Evolutionary conservation across 148 eudicot species (phyloP).

Genomic region (Rhododendron mucronatum): DNA sequence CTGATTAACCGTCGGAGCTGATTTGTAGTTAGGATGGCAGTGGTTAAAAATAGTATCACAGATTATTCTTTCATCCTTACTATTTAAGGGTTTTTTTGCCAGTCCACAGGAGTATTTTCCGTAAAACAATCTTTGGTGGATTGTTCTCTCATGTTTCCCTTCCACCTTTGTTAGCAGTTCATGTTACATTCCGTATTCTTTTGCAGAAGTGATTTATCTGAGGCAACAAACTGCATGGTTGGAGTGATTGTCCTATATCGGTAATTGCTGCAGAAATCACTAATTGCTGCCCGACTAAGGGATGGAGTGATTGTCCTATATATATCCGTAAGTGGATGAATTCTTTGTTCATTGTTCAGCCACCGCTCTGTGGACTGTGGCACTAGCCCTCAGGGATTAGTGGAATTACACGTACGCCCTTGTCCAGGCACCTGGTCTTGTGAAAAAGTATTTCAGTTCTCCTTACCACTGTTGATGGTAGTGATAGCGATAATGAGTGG

Average conservation of each 20-base stretch:
- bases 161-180: not conserved
- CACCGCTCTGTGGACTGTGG: not conserved
- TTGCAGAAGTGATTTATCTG: not conserved
- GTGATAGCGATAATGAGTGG: no score
- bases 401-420: no score
- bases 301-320: no score
- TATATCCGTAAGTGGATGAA: not conserved
- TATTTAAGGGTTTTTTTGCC: not conserved
- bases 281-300: no score
- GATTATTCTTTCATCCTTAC: not conserved
- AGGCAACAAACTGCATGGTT: not conserved
- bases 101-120: not conserved
- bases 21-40: not conserved
- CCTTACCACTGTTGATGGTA: no score
- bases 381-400: not conserved
- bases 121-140: not conserved
- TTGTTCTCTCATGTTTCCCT: not conserved
- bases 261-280: no score
- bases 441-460: no score
- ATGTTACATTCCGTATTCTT: not conserved
- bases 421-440: no score
- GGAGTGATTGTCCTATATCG: no score
- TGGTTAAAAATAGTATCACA: not conserved
- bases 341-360: not conserved
- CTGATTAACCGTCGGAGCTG: not conserved